Base-by-base conservation (phyloP, 169 alveolate genomes). In the Plasmodium ovale region DNA sequence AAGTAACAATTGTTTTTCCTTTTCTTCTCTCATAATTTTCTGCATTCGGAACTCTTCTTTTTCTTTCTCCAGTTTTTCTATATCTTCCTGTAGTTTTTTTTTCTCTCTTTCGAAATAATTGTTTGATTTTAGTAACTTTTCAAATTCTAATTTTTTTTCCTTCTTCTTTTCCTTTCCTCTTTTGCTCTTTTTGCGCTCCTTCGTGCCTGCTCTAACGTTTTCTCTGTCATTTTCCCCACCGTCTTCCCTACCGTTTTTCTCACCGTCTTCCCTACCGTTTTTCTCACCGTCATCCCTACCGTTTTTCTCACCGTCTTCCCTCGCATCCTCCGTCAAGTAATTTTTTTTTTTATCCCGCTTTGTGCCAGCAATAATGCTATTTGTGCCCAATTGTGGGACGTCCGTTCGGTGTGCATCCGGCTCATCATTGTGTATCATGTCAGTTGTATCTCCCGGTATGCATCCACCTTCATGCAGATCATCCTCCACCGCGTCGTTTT, bases 1-100 rank as follows among this genome's bases (percentile, higher is more conserved):
- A 67, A 85, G 67, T 29, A 47, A 94, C 94, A 59, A 85, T 87
- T 68, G 91, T 25, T 65, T 58, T 33, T 42, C 79, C 14, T 84
- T 64, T 23, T 74, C 68, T 14, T 74, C 64, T 25, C 73, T 35
- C 7, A 58, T 27, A 62, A 58, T 39, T 74, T 74, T 74, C 35
- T 74, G 74, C n/a, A 21, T 37, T 59, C 49, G 33, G 35, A 74
- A 42, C 42, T 74, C 74, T 65, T 74, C 88, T 33, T 74, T 74
- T 35, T 74, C 88, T 12, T 14, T 58, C 53, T 74, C 73, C 23
- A 77, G 27, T 67, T 77, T 77, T 59, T 62, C 74, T 21, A 77
- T 77, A 53, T 77, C 88, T 60, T 77, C 69, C 62, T 77, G 74
- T 67, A 77, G 59, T 25, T 64, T 77, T 77, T 77, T 77, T 31